Evolutionary conservation across 2,329 filamentous ascomycete species (phyloP), one percentile per base, ranked within the genome.

Genomic region (Anthostomella pinea): DNA sequence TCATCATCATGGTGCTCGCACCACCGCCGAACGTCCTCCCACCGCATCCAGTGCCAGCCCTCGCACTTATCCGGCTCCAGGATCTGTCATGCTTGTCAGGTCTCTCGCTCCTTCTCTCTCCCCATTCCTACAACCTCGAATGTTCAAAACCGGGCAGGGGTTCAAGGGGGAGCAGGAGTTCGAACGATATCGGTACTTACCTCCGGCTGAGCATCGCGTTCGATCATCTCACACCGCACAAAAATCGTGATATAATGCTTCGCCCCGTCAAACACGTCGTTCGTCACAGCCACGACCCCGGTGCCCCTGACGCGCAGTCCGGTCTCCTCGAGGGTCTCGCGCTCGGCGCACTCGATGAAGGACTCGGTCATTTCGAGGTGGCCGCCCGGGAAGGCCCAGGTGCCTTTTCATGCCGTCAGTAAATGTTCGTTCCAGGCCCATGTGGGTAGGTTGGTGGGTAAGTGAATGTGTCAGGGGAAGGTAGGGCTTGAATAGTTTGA

Each of bases 241-340:
- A 86, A 89, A 3, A 88, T 58, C 0, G 86, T 90, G 33, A 88
- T 69, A 53, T 90, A 91, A 55, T 91, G 85, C 59, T 81, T 86
- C 0, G 61, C 62, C n/a, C 73, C 70, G 0, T 60, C 52, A 55
- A 88, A 85, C 1, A 85, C 55, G 49, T 82, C 79, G 53, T 89
- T 87, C 5, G 82, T 87, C 0, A 78, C 72, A 0, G 73, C 76
- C 1, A 82, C 46, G 24, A 83, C 70, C 29, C 66, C 68, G 5
- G 75, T 31, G 6, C 72, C 67, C 2, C 58, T 65, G 2, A 88
- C 67, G 0, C 60, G 51, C 0, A 88, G 67, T 0, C 75, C 82
- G 0, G 85, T 87, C 54, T 91, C 86, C 56, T 91, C 86, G 0
- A 77, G 54, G 0, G 76, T 68, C 60, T 91, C 86, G 4, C 86